Base-by-base conservation (phyloP, 768 basidiomycete genomes). In the Lactarius evosmus region DNA sequence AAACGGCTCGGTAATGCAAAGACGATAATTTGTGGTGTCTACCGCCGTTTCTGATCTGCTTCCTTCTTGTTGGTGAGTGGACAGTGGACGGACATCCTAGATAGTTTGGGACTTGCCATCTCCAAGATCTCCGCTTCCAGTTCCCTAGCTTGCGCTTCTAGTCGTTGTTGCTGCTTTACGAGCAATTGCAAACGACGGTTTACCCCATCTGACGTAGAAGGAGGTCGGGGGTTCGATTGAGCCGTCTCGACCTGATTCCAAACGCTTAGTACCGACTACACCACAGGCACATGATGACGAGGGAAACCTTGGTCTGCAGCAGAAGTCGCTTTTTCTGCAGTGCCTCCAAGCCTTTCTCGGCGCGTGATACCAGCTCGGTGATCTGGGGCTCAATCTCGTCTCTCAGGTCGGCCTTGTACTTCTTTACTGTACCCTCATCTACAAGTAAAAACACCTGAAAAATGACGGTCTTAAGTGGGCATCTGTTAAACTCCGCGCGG, bases 351-450 rank as follows among this genome's bases (percentile, higher is more conserved):
- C 89, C 89, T 69, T 83, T 84, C 70, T 91, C 86, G 0, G 89
- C 86, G 27, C 83, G 82, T 60, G 84, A 80, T 22, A 91, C 81
- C 17, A 93, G 83, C 67, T 93, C 89, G 52, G 79, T 83, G 22
- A 93, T 87, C 33, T 88, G 84, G 19, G 91, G 91, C 64, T 93
- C 91, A 11, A 93, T 84, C 72, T 92, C 91, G 58, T 90, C 88
- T 1, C 83, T 85, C 44, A 93, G 78, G 49, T 87, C 86, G 2
- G 85, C 75, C 70, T 92, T 91, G 76, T 93, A 91, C 73, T 77
- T 80, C 58, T 82, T 80, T n/a, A 92, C 81, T 0, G 85, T 88
- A 14, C 78, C 80, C 72, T 93, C 90, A 58, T 88, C 84, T 1
- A 91, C 79, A 11, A 93, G 82, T 19, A 89, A 75, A 71, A 89